Conservation (phyloP, 768 basidiomycete genomes). For the Pulveroboletus sp. region DNA sequence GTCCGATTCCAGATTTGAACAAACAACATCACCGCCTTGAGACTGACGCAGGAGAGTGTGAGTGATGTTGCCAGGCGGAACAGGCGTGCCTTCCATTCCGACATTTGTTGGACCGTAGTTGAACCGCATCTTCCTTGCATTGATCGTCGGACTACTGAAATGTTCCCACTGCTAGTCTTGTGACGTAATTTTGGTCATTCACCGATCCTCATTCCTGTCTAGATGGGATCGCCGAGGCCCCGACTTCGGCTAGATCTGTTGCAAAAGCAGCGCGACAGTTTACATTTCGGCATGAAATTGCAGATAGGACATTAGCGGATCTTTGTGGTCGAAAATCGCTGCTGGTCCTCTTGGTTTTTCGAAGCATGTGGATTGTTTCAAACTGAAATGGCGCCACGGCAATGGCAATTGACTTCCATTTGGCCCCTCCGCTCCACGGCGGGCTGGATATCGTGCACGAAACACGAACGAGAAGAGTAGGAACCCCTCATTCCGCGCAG, state of each 20-base stretch:
- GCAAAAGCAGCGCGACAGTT: background rate
- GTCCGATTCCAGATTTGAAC: conserved; percentile 23
- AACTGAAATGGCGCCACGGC: conserved; percentile 6
- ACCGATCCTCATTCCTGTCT: conserved; percentile 10
- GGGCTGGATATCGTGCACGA: conserved; percentile 20
- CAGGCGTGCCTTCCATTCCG: conserved; percentile 31
- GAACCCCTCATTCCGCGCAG: conserved; percentile 4
- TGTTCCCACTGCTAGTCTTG: conserved; percentile 11
- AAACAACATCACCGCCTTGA: conserved; percentile 14
- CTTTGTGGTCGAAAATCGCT: background rate
- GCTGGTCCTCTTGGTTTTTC: background rate
- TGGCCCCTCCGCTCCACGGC: conserved; percentile 12
- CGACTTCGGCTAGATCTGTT: conserved; percentile 13
- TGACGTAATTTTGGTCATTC: conserved; percentile 28
- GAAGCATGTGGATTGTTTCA: conserved; percentile 16
- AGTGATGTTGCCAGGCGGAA: conserved; percentile 27
- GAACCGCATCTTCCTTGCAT: conserved; percentile 16
- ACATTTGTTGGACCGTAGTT: conserved; percentile 23
- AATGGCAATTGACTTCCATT: conserved; percentile 8
- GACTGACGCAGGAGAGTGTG: conserved; percentile 13
- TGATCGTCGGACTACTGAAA: conserved; percentile 16
- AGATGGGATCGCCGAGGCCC: conserved; percentile 18
- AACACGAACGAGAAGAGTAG: conserved; percentile 16
- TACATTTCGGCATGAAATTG: background rate
- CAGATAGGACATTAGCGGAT: background rate